Base-by-base conservation (phyloP, 2,329 filamentous ascomycete species). In the Knufia petricola region DNA sequence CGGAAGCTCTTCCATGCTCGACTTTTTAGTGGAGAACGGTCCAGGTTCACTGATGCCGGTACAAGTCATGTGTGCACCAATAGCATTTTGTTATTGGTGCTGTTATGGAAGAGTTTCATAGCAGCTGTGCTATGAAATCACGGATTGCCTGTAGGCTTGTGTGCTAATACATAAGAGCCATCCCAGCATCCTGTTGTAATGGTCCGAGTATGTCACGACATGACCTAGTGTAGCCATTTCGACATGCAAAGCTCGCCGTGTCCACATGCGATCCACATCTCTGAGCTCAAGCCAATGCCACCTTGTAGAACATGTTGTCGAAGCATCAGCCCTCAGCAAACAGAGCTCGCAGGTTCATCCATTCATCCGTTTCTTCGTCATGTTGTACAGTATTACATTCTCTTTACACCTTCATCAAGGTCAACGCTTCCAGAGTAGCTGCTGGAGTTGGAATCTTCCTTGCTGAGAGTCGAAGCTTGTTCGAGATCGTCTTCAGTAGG, bases 401-500 rank as follows among this genome's bases (percentile, higher is more conserved):
- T 71, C 64, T 73, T 74, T 51, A 64, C 56, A 50, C 60, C 62
- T 52, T 74, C 71, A 59, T 77, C 75, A 55, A 78, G 74, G 46
- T 77, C 73, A 56, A 77, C 68, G 62, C 77, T 84, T 60, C 74
- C 75, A 57, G 68, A 71, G 34, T 54, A 44, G 60, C 73, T 79
- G 65, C 79, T 81, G 54, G 78, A 79, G 31, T 61, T 63, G 40
- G 62, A 73, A 60, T 70, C 73, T 62, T 72, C 67, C 66, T 76
- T 74, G 34, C 58, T 60, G 51, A 76, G 69, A 20, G 30, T 52
- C 42, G 51, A 55, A 34, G 52, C 54, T 50, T 75, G 66, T 52
- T 82, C 76, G 48, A 69, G 62, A 44, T 79, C 72, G 45, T 79
- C 77, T 23, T 71, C 70, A 45, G 68, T 60, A 15, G 82, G 76